phyloP scores from a whole-genome alignment of 768 basidiomycete genomes.

The Boletus subparvulus region DNA sequence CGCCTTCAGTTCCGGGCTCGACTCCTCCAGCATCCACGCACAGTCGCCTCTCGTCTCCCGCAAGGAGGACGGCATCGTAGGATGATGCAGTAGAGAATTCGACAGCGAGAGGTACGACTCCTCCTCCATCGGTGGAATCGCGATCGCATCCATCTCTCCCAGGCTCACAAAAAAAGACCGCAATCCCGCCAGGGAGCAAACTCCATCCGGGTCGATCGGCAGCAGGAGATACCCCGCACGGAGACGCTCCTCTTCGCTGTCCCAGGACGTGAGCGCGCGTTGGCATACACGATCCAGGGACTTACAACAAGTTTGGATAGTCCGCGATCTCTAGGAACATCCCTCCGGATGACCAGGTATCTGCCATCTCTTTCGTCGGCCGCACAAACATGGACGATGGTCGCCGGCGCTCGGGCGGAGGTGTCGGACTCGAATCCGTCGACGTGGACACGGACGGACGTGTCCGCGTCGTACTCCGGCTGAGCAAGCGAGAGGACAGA shows the following conservation, averaged over 20 bases:
- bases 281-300: background rate
- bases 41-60: constrained; percentile 25
- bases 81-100: constrained; percentile 28
- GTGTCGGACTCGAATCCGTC: constrained; percentile 3
- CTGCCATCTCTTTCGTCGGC: constrained; percentile 9
- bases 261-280: background rate
- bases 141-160: constrained; percentile 27
- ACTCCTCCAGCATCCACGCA: constrained; percentile 43
- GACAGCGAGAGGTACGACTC: constrained; percentile 45
- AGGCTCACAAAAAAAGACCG: constrained; percentile 46
- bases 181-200: constrained; percentile 41
- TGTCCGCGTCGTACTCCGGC: constrained; percentile 1
- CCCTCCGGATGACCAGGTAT: constrained; percentile 6
- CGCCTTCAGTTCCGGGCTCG: constrained; percentile 27
- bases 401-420: constrained; percentile 1
- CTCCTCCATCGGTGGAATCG: constrained; percentile 32
- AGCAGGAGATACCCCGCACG: background rate
- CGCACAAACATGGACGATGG: constrained; percentile 18
- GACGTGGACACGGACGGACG: background rate
- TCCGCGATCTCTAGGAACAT: background rate
- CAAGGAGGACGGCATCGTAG: no score
- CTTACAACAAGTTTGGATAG: constrained; percentile 15
- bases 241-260: constrained; percentile 9
- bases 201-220: constrained; percentile 37
- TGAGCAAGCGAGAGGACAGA: constrained; percentile 11